Evolutionary conservation across 371 early-diverging fungal species (phyloP), one percentile per base, ranked within the genome.

Genomic region (Mucor plumbeus): DNA sequence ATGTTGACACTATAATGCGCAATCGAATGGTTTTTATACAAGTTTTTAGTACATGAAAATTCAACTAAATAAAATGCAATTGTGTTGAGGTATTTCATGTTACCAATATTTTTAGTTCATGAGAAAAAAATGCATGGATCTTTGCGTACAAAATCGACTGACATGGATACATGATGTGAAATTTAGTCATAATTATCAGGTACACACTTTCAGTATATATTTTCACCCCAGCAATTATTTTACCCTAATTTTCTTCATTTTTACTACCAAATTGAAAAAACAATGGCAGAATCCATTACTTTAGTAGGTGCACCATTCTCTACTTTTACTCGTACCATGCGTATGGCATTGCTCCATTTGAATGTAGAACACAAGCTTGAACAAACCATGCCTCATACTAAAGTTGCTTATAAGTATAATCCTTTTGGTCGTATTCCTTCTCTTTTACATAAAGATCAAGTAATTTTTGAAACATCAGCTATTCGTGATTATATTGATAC

Each of bases 341-440:
- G 74, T 10, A 73, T 80, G 74, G 81, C 73, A 4, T 64, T 80
- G n/a, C 55, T 50, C 13, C 43, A 70, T 41, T 31, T 76, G 33
- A 59, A 67, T 1, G 63, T 76, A 5, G 44, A 70, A 14, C 72
- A 74, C 67, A 68, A 60, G 31, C 55, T 70, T 11, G 50, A 63
- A 35, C 19, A 55, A 15, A 57, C 78, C 1, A 8, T 55, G 3
- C 78, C 78, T 7, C 76, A 78, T 34, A 56, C 60, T 15, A 19
- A 71, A 7, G 13, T 63, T 5, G 74, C 77, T n/a, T 68, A 68
- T 65, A 69, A 80, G 53, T 70, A 78, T 53, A 73, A 75, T 43
- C 72, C 78, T 4, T 80, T 80, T 72, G 78, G 81, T 40, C 71
- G 76, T 26, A 64, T 80, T 4, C 81, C 81, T 19, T 69, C 78